Evolutionary conservation across 371 early-diverging fungal genomes (phyloP).

Genomic region (Rhizomucor pusillus): DNA sequence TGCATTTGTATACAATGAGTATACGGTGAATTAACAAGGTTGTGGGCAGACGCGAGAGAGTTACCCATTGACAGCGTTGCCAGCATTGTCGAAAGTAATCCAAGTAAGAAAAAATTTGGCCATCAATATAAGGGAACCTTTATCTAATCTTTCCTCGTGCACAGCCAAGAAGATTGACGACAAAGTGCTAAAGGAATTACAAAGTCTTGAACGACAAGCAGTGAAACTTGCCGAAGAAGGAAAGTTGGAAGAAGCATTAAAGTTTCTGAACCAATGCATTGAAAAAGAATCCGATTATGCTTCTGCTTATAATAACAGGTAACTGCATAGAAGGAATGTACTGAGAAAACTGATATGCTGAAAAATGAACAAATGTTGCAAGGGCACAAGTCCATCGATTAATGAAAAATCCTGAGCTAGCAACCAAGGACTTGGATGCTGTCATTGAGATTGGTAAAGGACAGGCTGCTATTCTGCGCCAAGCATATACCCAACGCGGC

Average conservation of each 20-base stretch:
- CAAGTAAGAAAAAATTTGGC: constrained; percentile 15
- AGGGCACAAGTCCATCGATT: constrained; percentile 82
- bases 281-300: constrained; percentile 65
- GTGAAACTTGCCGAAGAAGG: constrained; percentile 47
- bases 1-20: background rate
- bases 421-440: constrained; percentile 66
- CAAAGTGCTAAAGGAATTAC: constrained; percentile 28
- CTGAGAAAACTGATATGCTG: background rate
- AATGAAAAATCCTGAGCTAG: constrained; percentile 46
- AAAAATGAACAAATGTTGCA: background rate
- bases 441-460: constrained; percentile 69
- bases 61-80: constrained; percentile 28
- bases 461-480: constrained; percentile 19
- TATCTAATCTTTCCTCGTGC: background rate
- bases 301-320: constrained; percentile 86
- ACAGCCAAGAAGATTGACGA: constrained; percentile 28
- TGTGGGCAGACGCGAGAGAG: constrained; percentile 34
- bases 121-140: background rate
- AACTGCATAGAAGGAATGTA: constrained; percentile 7
- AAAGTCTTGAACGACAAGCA: constrained; percentile 48
- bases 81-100: constrained; percentile 22
- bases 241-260: constrained; percentile 47
- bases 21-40: background rate
- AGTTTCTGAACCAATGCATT: constrained; percentile 46
- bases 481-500: constrained; percentile 88